Evolutionary conservation across 2,329 filamentous ascomycete species (phyloP).

Genomic region (Pyrenochaeta sp.): DNA sequence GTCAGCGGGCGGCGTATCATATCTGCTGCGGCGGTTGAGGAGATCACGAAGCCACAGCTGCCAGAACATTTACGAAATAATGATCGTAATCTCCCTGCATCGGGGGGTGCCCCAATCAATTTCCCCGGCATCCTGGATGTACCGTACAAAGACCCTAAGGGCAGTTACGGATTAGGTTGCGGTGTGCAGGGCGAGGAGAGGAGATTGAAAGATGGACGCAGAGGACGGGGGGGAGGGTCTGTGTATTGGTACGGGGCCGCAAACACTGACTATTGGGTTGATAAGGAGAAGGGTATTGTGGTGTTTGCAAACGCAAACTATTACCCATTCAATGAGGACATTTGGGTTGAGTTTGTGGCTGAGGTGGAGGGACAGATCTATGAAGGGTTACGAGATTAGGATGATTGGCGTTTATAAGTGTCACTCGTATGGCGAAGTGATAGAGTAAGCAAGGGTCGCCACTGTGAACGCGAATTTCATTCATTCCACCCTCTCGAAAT

Average conservation of each 20-base stretch:
- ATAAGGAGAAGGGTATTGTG: conserved; percentile 26
- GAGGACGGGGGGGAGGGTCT: conserved; percentile 26
- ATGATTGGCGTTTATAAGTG: too few relatives aligned
- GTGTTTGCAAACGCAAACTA: conserved; percentile 27
- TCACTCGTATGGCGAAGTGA: too few relatives aligned
- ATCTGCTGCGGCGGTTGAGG: conserved; percentile 7
- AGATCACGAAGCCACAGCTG: conserved; percentile 23
- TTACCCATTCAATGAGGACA: conserved; percentile 29
- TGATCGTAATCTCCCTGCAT: conserved; percentile 29
- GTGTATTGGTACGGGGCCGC: conserved; percentile 37
- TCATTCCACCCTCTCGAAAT: too few relatives aligned
- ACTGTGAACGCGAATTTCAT: too few relatives aligned
- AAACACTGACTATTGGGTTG: conserved; percentile 33
- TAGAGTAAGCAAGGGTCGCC: too few relatives aligned
- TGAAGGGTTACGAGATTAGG: conserved; percentile 20
- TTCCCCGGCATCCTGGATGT: conserved; percentile 55
- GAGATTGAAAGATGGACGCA: conserved; percentile 30
- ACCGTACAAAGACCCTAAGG: conserved; percentile 55
- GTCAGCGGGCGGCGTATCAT: conserved; percentile 19
- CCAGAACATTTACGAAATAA: conserved; percentile 19
- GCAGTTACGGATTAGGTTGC: conserved; percentile 45
- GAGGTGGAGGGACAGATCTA: conserved; percentile 29
- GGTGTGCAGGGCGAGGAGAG: conserved; percentile 59
- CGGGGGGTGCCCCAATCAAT: conserved; percentile 8
- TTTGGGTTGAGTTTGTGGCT: conserved; percentile 30